These are phyloP conservation scores for Hyaloscypha hepaticicola DNA, from an alignment of 495 filamentous ascomycete genomes.

Conservation along the genomic window DNA sequence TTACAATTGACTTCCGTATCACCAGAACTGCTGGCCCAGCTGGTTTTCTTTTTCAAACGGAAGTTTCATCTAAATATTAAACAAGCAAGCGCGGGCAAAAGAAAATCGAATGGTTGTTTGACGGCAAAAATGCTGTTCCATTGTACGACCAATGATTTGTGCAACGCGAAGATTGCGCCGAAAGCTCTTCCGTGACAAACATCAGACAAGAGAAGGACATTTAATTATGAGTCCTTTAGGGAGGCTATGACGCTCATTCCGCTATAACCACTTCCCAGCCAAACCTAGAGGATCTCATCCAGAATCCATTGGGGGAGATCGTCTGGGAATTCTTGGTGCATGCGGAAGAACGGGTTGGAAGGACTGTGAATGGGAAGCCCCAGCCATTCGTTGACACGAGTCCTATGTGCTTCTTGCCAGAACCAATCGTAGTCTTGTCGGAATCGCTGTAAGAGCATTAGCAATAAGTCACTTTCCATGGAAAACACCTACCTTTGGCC, in stretches of 20 bases:
- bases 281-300: background rate
- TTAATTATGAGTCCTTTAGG: too few species aligned
- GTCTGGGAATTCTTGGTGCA: slow-evolving; percentile 3
- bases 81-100: background rate
- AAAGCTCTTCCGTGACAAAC: background rate
- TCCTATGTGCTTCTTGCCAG: slow-evolving; percentile 28
- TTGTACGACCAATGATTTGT: background rate
- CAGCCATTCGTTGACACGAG: slow-evolving; percentile 18
- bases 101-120: background rate
- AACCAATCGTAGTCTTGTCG: slow-evolving; percentile 21
- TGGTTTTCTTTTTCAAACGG: background rate
- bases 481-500: slow-evolving; percentile 21
- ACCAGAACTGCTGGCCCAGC: background rate
- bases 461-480: background rate
- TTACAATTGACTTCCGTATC: background rate
- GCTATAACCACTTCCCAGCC: too few species aligned
- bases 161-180: background rate
- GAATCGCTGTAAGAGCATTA: slow-evolving; percentile 22
- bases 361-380: background rate
- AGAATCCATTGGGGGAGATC: slow-evolving; percentile 11
- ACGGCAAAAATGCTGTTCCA: background rate
- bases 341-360: slow-evolving; percentile 14
- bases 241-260: too few species aligned
- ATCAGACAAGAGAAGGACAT: too few species aligned
- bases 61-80: background rate